phyloP scores from a whole-genome alignment of 305 asterid genomes.

The Fraxinus velutina region DNA sequence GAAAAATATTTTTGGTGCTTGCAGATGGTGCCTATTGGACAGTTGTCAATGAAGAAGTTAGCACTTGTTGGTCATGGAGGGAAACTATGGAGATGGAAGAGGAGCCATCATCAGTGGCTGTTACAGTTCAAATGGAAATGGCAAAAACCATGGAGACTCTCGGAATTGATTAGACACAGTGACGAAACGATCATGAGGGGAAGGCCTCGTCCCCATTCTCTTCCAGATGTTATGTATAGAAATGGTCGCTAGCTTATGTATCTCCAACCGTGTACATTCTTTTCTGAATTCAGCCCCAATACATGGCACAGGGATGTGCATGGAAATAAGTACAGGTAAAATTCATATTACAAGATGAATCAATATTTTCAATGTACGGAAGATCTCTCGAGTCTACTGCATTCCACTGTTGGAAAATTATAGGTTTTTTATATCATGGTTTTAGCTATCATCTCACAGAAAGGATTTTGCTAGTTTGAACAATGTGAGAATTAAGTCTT shows the following conservation, averaged over 20 bases:
- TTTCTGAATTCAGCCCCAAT: constrained; percentile 32
- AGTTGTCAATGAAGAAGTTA: constrained; percentile 84
- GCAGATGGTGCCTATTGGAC: constrained; percentile 95
- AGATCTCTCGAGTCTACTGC: not conserved
- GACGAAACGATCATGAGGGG: constrained; percentile 91
- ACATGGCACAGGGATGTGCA: constrained; percentile 34
- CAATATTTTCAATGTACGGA: not conserved
- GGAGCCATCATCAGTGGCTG: constrained; percentile 99
- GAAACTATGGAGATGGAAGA: constrained; percentile 98
- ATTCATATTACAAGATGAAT: not conserved
- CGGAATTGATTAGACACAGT: constrained; percentile 86
- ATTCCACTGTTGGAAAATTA: not conserved
- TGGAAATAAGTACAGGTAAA: constrained; percentile 29
- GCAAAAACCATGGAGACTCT: constrained; percentile 99
- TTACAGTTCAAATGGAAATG: constrained; percentile 99
- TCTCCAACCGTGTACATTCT: constrained; percentile 33
- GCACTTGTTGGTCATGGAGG: constrained; percentile 88
- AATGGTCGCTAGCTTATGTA: constrained; percentile 54
- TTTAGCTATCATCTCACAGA: not conserved
- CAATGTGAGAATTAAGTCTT: not conserved
- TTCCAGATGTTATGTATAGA: constrained; percentile 60
- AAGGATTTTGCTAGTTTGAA: not conserved
- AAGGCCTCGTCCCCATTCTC: constrained; percentile 80
- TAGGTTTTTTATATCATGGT: not conserved
- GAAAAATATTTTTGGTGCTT: constrained; percentile 3